Evolutionary conservation across 208 protist species (phyloP).

Genomic region (Histomonas meleagridis): DNA sequence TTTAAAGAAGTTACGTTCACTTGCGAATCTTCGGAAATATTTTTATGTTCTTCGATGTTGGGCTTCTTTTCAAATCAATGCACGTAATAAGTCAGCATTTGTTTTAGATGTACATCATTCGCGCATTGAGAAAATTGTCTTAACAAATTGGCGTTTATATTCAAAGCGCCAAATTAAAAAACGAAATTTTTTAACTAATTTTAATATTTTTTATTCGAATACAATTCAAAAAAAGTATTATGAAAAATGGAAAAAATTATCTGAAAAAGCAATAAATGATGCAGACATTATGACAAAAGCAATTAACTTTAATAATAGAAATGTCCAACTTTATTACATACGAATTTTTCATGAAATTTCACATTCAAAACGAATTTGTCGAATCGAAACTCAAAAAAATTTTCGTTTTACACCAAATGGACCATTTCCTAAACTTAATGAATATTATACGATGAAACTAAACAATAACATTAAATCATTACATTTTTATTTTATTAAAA

Average conservation of each 20-base stretch:
- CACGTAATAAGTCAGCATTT: not conserved
- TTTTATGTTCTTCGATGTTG: not conserved
- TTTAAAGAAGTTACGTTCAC: no score
- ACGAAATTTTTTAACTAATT: not conserved
- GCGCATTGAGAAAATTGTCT: not conserved
- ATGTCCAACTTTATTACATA: not conserved
- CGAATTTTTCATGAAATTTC: not conserved
- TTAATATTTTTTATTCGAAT: not conserved
- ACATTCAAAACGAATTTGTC: not conserved
- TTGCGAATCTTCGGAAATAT: not conserved
- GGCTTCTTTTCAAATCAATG: slow-evolving; percentile 7
- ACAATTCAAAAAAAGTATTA: not conserved
- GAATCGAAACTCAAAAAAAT: not conserved
- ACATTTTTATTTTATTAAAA: not conserved
- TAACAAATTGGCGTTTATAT: not conserved
- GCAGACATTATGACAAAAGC: not conserved
- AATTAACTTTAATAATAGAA: not conserved
- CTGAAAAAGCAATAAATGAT: not conserved
- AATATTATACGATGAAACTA: not conserved
- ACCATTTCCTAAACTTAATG: not conserved
- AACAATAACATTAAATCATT: not conserved
- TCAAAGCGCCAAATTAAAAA: no score
- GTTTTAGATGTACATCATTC: not conserved
- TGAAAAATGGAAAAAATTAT: not conserved
- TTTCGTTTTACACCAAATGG: not conserved